Conservation (phyloP, 2,329 filamentous ascomycete species). For the Trichoderma pleuroti region DNA sequence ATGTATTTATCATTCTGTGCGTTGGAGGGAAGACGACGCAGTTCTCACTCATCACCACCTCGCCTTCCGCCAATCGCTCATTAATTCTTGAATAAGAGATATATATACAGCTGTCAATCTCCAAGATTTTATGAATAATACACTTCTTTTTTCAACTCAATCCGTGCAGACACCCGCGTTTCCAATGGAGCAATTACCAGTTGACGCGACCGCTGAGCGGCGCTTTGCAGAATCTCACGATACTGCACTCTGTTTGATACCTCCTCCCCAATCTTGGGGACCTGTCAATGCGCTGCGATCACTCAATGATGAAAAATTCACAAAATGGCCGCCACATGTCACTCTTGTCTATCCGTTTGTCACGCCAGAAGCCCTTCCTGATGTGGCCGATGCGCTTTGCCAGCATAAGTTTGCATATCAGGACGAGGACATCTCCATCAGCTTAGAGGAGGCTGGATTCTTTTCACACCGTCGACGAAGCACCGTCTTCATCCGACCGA, state of each 20-base stretch:
- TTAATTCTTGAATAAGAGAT: background rate
- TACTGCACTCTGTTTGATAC: conserved; percentile 60
- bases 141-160: background rate
- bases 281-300: conserved; percentile 53
- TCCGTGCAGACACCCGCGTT: background rate
- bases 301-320: conserved; percentile 60
- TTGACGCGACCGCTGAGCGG: background rate
- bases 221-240: conserved; percentile 37
- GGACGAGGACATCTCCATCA: conserved; percentile 25
- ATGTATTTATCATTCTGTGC: background rate
- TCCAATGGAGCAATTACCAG: background rate
- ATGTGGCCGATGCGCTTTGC: conserved; percentile 36
- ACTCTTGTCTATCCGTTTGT: conserved; percentile 67
- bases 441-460: conserved; percentile 40
- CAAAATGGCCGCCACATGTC: conserved; percentile 63
- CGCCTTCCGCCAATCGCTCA: background rate
- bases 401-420: conserved; percentile 19
- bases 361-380: conserved; percentile 41
- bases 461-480: conserved; percentile 47
- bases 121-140: background rate
- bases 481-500: conserved; percentile 45
- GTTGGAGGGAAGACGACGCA: background rate
- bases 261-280: conserved; percentile 46
- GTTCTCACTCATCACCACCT: background rate
- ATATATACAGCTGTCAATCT: background rate